Evolutionary conservation across 129 eudicot species (phyloP), one percentile per base, ranked within the genome.

Genomic region (Escallonia rubra): DNA sequence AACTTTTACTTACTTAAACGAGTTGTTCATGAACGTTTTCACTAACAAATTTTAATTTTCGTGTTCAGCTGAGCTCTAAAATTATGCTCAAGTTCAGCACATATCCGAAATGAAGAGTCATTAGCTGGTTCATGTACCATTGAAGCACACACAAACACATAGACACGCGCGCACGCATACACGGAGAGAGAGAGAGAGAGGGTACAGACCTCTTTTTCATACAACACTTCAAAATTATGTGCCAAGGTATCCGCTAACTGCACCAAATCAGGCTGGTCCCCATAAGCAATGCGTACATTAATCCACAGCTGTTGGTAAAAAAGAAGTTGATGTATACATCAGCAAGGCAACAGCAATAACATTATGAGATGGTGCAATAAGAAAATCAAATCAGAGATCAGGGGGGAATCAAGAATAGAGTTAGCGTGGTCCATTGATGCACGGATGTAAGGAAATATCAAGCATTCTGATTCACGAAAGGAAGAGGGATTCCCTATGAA

Each of bases 261-360:
- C 9, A 74, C 57, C 63, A 79, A 59, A 65, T 50, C 68, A 67
- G 79, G 72, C 23, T 64, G 57, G 13, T 78, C 75, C 57, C 10
- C 43, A 42, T 66, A 69, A 57, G 64, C 65, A 57, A 9, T 73
- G 10, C 51, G 71, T 47, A 73, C 23, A 65, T 76, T 79, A 47
- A 64, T 74, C 83, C 92, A 86, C 55, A 86, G 43, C 92, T 86
- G 81, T 69, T 60, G 67, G 42, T 43, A 8, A 64, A 64, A 62
- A 68, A 70, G 10, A 48, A 74, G 59, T 15, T 39, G 34, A n/a
- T n/a, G 67, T 50, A 64, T 16, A 15, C 38, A 11, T 49, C 12
- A 53, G 57, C 13, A 2, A 14, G 59, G 57, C 53, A 54, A 66
- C 39, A 67, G 41, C 41, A 16, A 60, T 6, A 15, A n/a, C 61